phyloP scores from a whole-genome alignment of 768 basidiomycete genomes.

The Leucogyrophana mollusca region DNA sequence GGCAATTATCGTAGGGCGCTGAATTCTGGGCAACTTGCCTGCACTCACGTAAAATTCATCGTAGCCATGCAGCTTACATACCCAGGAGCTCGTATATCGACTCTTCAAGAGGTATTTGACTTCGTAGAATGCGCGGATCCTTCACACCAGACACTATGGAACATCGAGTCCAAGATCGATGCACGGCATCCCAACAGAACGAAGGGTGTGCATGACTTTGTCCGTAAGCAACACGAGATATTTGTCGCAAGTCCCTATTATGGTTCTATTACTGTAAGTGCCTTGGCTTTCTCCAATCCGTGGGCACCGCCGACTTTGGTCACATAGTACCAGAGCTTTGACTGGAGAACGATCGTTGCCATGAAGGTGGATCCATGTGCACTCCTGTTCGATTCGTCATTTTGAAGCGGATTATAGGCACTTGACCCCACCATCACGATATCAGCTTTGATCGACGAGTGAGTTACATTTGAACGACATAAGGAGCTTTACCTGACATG shows the following conservation, averaged over 20 bases:
- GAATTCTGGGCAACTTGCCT: neutral
- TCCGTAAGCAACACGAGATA: slow-evolving; percentile 54
- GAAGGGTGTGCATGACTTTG: slow-evolving; percentile 56
- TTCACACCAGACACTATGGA: slow-evolving; percentile 59
- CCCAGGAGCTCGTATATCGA: slow-evolving; percentile 70
- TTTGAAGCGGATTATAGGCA: slow-evolving; percentile 25
- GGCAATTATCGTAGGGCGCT: slow-evolving; percentile 50
- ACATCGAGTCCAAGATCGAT: slow-evolving; percentile 79
- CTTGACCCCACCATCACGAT: slow-evolving; percentile 55
- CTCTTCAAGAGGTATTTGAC: slow-evolving; percentile 69
- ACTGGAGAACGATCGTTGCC: slow-evolving; percentile 71
- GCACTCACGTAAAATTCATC: slow-evolving; percentile 1
- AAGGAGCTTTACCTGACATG: neutral
- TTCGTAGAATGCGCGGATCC: slow-evolving; percentile 76
- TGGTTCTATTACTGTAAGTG: slow-evolving; percentile 59
- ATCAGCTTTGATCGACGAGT: slow-evolving; percentile 69
- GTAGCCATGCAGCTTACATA: slow-evolving; percentile 64
- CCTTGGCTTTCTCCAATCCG: neutral
- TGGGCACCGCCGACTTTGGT: neutral
- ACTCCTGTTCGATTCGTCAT: neutral
- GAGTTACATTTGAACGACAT: slow-evolving; percentile 21
- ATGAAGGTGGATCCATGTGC: slow-evolving; percentile 53
- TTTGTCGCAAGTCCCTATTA: slow-evolving; percentile 61
- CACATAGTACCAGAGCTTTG: slow-evolving; percentile 73
- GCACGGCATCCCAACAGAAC: slow-evolving; percentile 53